Base-by-base conservation (phyloP, 2,329 filamentous ascomycete species). In the Fonsecaea nubica region DNA sequence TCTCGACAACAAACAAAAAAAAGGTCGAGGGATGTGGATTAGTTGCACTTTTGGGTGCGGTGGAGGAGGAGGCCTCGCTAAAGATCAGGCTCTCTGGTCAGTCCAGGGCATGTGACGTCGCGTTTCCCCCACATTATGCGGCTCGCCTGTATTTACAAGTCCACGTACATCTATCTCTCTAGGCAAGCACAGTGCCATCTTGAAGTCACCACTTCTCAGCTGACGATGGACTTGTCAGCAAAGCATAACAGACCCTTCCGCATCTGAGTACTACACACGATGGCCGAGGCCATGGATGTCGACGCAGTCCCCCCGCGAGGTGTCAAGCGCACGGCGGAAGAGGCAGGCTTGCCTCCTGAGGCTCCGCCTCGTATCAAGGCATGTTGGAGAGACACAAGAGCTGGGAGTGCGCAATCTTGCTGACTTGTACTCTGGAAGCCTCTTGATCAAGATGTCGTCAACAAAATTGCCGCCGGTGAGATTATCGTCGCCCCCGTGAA, bases 401-500 rank as follows among this genome's bases (percentile, higher is more conserved):
- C 86, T 86, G 72, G 76, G 74, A 69, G 77, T 77, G 42, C 8
- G 68, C 64, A 64, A 57, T 21, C 52, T 40, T 30, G 50, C 38
- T 69, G 55, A 67, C 40, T n/a, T 38, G 15, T 10, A 6, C 18
- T 30, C 32, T 42, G 61, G 21, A 69, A 96, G 89, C 91, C 94
- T 13, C 86, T 99, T 32, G 92, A 96, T 74, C 89, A 91, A 69
- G 90, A 95, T 80, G 95, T 99, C 25, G 91, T 99, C 71, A 99
- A 98, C 83, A 99, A 98, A 78, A 99, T 99, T 72, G 95, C 95
- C 0, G 95, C 95, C 0, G 95, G 95, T 21, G 95, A 99, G 78
- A 99, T 99, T 74, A 99, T 99, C 67, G 93, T 99, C 57, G 94
- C 95, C 1, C 96, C 95, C 0, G 93, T 97, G 33, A 92, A 99